Base-by-base conservation (phyloP, 2,329 filamentous ascomycete species). In the Myriosclerotinia duriaeana region DNA sequence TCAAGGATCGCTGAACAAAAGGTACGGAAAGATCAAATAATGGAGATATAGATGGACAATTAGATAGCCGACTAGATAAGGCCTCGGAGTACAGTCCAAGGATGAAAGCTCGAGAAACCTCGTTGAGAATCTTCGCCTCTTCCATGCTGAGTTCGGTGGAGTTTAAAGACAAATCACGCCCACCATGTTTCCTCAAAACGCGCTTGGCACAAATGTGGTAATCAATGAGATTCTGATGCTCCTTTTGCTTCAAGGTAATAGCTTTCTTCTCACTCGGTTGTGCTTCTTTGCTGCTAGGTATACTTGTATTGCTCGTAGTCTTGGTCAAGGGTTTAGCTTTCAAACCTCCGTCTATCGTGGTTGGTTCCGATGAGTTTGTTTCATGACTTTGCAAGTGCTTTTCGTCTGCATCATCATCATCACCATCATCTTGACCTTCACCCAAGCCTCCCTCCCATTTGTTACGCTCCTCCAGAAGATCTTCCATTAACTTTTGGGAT, bases 391-490 rank as follows among this genome's bases (percentile, higher is more conserved):
- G 38, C 42, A 22, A 34, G 22, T n/a, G 48, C 63, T 48, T 67
- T 5, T 69, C 61, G 20, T 71, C 65, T 11, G 69, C 64, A n/a
- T 71, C 70, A 9, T 76, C 70, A 9, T 76, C 77, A 42, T 67
- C 30, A 40, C 12, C 75, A 12, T 77, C 77, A 44, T 67, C 30
- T 34, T 69, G 58, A 38, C 44, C 52, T 12, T 70, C 66, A 17
- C 71, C 68, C 60, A 78, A 80, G 54, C 81, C 86, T 54, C 78
- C 83, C 70, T 94, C 90, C 90, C 91, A 94, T 73, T 88, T 91
- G 53, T 81, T 78, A 8, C 90, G 85, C 72, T 90, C 89, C 44
- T 87, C 83, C 5, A 85, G 74, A 6, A 96, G 81, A 66, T 85
- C 86, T 12, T 79, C 75, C 17, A 84, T 84, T 1, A 96, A 81